Conservation (phyloP, 495 filamentous ascomycete genomes). For the Annulohypoxylon nitens region DNA sequence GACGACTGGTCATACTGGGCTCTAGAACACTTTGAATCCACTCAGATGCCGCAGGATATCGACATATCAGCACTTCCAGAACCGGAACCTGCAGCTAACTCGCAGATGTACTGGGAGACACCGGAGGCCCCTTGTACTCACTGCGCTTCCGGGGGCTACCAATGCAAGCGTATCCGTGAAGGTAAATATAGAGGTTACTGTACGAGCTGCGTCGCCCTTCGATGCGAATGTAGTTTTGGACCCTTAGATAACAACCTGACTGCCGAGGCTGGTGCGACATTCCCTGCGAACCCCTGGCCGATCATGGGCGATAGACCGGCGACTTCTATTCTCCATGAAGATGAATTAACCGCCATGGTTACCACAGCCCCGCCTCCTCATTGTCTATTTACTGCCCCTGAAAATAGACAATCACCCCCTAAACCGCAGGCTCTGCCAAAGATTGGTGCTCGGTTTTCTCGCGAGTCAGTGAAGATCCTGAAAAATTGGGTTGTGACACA, state of each 20-base stretch:
- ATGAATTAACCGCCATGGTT: conserved; percentile 57
- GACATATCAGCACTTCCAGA: conserved; percentile 32
- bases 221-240: conserved; percentile 77
- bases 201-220: conserved; percentile 82
- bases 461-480: conserved; percentile 77
- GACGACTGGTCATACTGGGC: conserved; percentile 66
- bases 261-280: conserved; percentile 47
- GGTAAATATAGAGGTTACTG: conserved; percentile 77
- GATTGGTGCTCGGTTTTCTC: conserved; percentile 74
- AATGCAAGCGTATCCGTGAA: conserved; percentile 80
- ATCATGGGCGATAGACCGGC: conserved; percentile 60
- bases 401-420: conserved; percentile 45
- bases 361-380: conserved; percentile 63
- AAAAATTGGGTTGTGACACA: conserved; percentile 84
- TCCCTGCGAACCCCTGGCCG: conserved; percentile 61
- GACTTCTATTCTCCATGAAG: conserved; percentile 59
- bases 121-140: conserved; percentile 73
- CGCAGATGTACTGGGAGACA: conserved; percentile 56
- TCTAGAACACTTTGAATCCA: conserved; percentile 59
- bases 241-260: conserved; percentile 48
- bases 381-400: conserved; percentile 61
- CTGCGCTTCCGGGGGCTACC: conserved; percentile 74
- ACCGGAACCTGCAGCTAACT: conserved; percentile 40
- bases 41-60: conserved; percentile 43
- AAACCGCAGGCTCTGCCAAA: conserved; percentile 52